phyloP scores from a whole-genome alignment of 108 stramenopile species.

The Nannochloropsis oceanica region DNA sequence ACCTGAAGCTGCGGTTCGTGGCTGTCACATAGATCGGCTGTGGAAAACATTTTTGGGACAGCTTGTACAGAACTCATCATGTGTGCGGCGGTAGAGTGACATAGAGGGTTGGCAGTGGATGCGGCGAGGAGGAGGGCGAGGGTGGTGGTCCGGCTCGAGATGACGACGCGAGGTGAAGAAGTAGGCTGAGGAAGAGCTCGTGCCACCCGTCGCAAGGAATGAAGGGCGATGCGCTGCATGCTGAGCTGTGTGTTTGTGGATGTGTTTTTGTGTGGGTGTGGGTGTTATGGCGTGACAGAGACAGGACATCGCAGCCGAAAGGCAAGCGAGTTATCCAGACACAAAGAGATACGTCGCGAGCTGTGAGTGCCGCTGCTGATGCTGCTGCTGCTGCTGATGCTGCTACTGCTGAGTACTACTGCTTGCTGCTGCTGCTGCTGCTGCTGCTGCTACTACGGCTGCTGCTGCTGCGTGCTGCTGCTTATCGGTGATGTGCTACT shows the following conservation, averaged over 20 bases:
- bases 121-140: not conserved
- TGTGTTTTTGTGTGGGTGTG: not conserved
- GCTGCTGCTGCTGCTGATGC: too few relatives aligned
- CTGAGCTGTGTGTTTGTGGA: not conserved
- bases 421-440: too few relatives aligned
- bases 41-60: not conserved
- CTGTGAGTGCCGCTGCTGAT: too few relatives aligned
- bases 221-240: not conserved
- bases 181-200: not conserved
- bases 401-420: too few relatives aligned
- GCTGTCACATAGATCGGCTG: not conserved
- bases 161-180: not conserved
- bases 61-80: not conserved
- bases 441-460: too few relatives aligned
- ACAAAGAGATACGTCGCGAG: too few relatives aligned
- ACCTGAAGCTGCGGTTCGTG: not conserved
- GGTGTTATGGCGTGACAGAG: too few relatives aligned
- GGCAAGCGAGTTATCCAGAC: too few relatives aligned
- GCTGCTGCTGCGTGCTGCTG: too few relatives aligned
- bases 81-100: not conserved
- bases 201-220: not conserved
- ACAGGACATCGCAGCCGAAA: too few relatives aligned
- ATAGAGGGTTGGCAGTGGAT: not conserved
- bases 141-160: not conserved
- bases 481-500: too few relatives aligned